Evolutionary conservation across 2,329 filamentous ascomycete species (phyloP), one percentile per base, ranked within the genome.

Genomic region (Epichloe sp.): DNA sequence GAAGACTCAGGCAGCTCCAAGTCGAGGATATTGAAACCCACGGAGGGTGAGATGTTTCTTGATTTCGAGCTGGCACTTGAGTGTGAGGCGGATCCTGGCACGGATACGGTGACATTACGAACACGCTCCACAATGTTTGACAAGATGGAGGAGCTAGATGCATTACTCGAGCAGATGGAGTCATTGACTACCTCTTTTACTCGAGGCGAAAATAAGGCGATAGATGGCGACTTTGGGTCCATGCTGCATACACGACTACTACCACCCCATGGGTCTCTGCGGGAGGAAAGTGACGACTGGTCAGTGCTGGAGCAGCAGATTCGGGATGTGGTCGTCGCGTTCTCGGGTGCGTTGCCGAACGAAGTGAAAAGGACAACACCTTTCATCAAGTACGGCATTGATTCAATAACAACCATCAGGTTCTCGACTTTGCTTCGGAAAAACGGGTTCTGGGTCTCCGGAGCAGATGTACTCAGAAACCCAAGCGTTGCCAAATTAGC

Each of bases 381-480:
- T 5, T 65, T 68, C 49, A 54, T 66, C 7, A 58, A 59, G 35
- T 56, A 65, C 2, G 63, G 63, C 5, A 60, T 66, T 37, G 63
- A 66, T 49, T 65, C 62, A 0, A 60, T 66, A 17, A 62, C 59
- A 4, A 61, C 63, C 7, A 65, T 66, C 34, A 60, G 61, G 21
- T 66, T 66, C 47, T 59, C 64, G 6, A 57, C 59, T 37, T 57
- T 58, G 34, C 56, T 67, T 1, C 62, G 65, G 6, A 56, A 62
- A 34, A 23, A 51, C 4, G 58, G 57, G 2, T 45, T 66, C 31
- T 48, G 55, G 8, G 58, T 60, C n/a, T 63, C 65, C 1, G 65
- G 65, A 7, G 60, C 65, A 7, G 64, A 66, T 52, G 57, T 68
- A 4, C 62, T 68, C 57, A 60, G 64, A 6, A 61, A 62, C 50